A percentile compares a stretch with the other conserved stretches of the same genome.
phyloP scores from a whole-genome alignment of 2,329 filamentous ascomycete genomes.

The Colletotrichum eleusines region DNA sequence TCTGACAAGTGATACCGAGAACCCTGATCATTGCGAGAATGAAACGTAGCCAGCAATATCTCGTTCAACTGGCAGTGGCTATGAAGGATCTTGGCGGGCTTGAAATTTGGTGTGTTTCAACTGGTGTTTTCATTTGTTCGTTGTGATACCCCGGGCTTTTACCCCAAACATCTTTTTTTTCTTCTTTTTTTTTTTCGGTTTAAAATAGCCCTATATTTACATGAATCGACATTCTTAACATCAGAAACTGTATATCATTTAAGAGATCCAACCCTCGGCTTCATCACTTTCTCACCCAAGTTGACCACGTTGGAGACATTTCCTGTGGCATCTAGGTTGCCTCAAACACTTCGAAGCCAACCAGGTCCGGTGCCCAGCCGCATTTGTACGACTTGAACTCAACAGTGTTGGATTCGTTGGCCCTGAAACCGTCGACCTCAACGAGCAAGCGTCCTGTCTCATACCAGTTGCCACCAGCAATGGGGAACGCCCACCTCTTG shows the following conservation, averaged over 20 bases:
- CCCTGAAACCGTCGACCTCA: slow-evolving; percentile 59
- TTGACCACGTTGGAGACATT: too few relatives aligned
- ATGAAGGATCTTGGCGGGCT: neutral
- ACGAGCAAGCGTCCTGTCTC: slow-evolving; percentile 60
- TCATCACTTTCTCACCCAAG: too few relatives aligned
- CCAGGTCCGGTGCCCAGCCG: slow-evolving; percentile 56
- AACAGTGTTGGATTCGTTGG: slow-evolving; percentile 54
- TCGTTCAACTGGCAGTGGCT: neutral
- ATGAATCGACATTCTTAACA: neutral
- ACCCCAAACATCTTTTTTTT: neutral
- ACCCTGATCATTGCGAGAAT: slow-evolving; percentile 10
- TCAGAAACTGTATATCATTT: too few relatives aligned
- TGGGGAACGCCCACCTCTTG: slow-evolving; percentile 62
- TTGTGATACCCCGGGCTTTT: slow-evolving; percentile 31
- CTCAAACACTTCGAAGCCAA: slow-evolving; percentile 53
- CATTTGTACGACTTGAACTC: slow-evolving; percentile 46
- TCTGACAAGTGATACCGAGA: slow-evolving; percentile 22
- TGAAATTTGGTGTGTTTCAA: slow-evolving; percentile 1
- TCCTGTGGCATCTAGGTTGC: neutral
- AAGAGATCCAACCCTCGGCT: too few relatives aligned
- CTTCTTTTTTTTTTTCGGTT: neutral
- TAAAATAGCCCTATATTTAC: neutral
- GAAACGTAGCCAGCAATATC: neutral
- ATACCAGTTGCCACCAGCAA: slow-evolving; percentile 64
- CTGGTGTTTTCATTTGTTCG: neutral